phyloP scores from a whole-genome alignment of 2,329 filamentous ascomycete genomes.

The Alternaria arbusti region DNA sequence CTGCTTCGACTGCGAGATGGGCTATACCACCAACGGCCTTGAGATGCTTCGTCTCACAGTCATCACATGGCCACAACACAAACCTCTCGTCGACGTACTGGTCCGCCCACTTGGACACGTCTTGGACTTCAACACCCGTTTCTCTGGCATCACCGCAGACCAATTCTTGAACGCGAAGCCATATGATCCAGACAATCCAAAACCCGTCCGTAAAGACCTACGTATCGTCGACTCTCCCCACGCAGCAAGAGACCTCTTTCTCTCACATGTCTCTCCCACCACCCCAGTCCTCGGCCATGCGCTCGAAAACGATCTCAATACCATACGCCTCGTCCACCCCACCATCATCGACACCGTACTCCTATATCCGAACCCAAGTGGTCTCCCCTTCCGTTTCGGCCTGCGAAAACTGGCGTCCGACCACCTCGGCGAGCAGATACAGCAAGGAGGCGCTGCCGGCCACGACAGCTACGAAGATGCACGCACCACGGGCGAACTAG shows the following conservation, averaged over 20 bases:
- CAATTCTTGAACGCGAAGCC: conserved; percentile 71
- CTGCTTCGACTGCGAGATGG: conserved; percentile 97
- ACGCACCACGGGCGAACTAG: conserved; percentile 84
- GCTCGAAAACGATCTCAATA: conserved; percentile 93
- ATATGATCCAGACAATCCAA: conserved; percentile 34
- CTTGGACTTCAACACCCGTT: conserved; percentile 89
- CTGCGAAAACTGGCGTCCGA: conserved; percentile 76
- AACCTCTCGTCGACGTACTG: conserved; percentile 79
- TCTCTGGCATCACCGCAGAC: conserved; percentile 82
- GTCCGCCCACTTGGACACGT: conserved; percentile 84
- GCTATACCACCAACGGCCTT: conserved; percentile 85
- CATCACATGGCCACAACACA: conserved; percentile 81
- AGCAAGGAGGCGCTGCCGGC: conserved; percentile 70
- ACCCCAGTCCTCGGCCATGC: conserved; percentile 93
- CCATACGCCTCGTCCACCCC: conserved; percentile 81
- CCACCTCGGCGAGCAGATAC: conserved; percentile 78
- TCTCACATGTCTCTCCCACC: conserved; percentile 73
- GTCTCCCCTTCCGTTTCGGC: conserved; percentile 77
- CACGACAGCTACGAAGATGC: conserved; percentile 96
- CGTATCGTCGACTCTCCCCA: conserved; percentile 78
- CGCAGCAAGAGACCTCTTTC: conserved; percentile 77
- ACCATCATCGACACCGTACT: conserved; percentile 85
- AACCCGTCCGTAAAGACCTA: conserved; percentile 52
- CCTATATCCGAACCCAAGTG: conserved; percentile 78
- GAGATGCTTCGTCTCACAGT: conserved; percentile 91